Percentiles rank a stretch among this genome's conserved stretches.
Evolutionary conservation across 306 rosid genomes (phyloP).

Genomic region (Trifolium repens): DNA sequence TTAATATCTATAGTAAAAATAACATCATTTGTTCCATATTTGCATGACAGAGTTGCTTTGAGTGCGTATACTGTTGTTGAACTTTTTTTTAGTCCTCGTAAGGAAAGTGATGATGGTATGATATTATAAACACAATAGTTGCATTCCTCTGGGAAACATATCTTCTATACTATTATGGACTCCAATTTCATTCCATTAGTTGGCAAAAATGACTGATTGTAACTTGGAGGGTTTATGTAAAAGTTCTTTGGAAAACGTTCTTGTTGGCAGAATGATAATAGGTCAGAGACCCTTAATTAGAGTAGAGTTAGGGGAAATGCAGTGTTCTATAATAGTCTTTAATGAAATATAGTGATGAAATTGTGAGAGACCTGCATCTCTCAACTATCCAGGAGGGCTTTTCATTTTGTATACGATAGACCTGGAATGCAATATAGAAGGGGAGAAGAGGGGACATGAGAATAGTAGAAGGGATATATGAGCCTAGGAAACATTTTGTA

Average conservation of each 20-base stretch:
- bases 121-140: constrained; percentile 11
- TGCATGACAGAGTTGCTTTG: constrained; percentile 21
- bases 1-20: constrained; percentile 8
- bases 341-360: too few species aligned
- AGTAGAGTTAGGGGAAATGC: too few species aligned
- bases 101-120: neutral
- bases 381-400: too few species aligned
- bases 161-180: constrained; percentile 19
- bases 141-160: constrained; percentile 3
- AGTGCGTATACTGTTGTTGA: neutral
- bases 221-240: constrained; percentile 21
- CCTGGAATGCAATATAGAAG: too few species aligned
- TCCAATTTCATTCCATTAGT: constrained; percentile 16
- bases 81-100: constrained; percentile 12
- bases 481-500: too few species aligned
- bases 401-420: too few species aligned
- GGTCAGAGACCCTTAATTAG: too few species aligned
- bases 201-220: constrained; percentile 17
- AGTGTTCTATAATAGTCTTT: too few species aligned
- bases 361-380: too few species aligned
- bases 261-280: neutral
- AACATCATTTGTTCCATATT: neutral
- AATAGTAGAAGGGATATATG: too few species aligned
- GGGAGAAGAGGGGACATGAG: too few species aligned
- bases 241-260: constrained; percentile 13